Base-by-base conservation (phyloP, 1,139 yeast species). In the Kodamaea suecica region DNA sequence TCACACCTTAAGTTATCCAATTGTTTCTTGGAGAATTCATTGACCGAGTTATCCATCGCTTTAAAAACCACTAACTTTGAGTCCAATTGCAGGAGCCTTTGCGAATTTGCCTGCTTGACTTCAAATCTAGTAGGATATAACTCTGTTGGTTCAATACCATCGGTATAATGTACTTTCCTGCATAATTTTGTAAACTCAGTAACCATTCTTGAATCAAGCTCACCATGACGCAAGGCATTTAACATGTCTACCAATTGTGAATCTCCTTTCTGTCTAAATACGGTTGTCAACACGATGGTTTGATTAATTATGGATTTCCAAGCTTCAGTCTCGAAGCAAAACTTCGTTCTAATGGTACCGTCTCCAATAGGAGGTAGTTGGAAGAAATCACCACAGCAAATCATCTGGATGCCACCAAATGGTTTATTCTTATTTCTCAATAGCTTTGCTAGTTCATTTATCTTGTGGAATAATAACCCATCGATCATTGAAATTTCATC, bases 401-500 rank as follows among this genome's bases (percentile, higher is more conserved):
- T 76, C 8, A 88, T 50, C 49, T 88, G 97, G 25, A 88, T 83
- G 0, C 96, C 97, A 11, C 97, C 97, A 66, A 88, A 88, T 0
- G 96, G 95, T 27, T 40, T 35, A 6, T 55, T 55, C 38, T 58
- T 70, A 24, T 64, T 66, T 27, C 87, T 61, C 5, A 87, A 40
- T 9, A 53, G 59, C 43, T 76, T 70, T 0, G 87, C 95, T 31
- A 88, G 69, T 11, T 53, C 61, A 46, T 86, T 80, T 33, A 88
- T 61, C 47, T 84, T 84, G 47, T 85, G 86, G 31, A 88, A 68
- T 12, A 88, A 63, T 2, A 63, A 70, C 2, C 87, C 95, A 49
- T 85, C 88, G 30, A 88, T 78, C 97, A 88, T 88, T 5, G 95
- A 86, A 5, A 88, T 75, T 53, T 88, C 97, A 61, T 88, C 97